Percentiles rank a stretch among this genome's conserved stretches.
Conservation (phyloP, 2,329 filamentous ascomycete genomes). For the Sclerotinia glacialis region DNA sequence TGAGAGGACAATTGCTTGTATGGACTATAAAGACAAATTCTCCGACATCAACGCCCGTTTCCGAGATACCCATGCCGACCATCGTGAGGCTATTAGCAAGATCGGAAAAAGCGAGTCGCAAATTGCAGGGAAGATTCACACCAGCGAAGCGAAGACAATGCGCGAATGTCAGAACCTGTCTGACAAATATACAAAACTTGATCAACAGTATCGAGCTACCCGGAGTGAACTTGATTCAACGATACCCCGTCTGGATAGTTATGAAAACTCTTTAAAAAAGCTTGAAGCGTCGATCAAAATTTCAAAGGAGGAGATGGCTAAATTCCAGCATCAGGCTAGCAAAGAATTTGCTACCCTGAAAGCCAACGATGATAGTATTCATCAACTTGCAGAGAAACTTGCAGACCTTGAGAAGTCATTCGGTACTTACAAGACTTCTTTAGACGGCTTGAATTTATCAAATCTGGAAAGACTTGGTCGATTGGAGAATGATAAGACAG, state of each 20-base stretch:
- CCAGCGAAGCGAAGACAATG: not conserved
- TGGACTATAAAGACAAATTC: not conserved
- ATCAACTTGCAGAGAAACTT: not conserved
- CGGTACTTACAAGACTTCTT: not conserved
- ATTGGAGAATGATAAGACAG: not conserved
- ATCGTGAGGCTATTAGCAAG: not conserved
- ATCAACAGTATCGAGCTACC: constrained; percentile 1
- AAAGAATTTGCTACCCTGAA: not conserved
- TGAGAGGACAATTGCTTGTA: not conserved
- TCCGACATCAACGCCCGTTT: not conserved
- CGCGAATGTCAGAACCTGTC: not conserved
- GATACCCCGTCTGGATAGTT: not conserved
- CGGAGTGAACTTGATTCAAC: not conserved
- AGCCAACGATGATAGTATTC: not conserved
- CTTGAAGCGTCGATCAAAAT: not conserved
- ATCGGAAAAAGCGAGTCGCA: not conserved
- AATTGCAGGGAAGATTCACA: not conserved
- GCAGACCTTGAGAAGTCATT: not conserved
- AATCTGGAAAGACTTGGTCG: not conserved
- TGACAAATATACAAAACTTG: not conserved
- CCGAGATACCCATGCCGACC: not conserved
- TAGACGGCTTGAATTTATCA: not conserved
- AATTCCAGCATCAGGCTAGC: not conserved
- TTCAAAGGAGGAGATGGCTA: not conserved
- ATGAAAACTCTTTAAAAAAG: not conserved